Evolutionary conservation across 495 filamentous ascomycete genomes (phyloP).

Genomic region (Cairneyella variabilis): DNA sequence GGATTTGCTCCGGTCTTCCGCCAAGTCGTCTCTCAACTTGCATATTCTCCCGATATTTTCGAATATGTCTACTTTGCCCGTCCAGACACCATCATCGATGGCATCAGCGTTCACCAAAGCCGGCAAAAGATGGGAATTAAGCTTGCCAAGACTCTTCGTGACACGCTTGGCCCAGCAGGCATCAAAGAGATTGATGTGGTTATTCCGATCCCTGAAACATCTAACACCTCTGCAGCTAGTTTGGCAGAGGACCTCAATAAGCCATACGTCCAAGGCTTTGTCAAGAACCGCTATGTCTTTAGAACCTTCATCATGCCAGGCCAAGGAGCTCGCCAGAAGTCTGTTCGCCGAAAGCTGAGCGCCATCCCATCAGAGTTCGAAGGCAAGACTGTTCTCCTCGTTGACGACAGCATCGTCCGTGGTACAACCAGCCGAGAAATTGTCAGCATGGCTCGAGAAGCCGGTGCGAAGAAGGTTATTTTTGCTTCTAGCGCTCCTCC

Average conservation of each 20-base stretch:
- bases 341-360: slow-evolving; percentile 73
- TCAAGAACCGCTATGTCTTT: slow-evolving; percentile 96
- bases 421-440: slow-evolving; percentile 92
- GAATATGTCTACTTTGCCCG: slow-evolving; percentile 87
- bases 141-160: slow-evolving; percentile 73
- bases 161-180: slow-evolving; percentile 66
- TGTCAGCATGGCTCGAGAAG: slow-evolving; percentile 88
- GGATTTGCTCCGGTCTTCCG: slow-evolving; percentile 69
- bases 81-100: slow-evolving; percentile 88
- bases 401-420: slow-evolving; percentile 92
- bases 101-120: slow-evolving; percentile 84
- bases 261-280: slow-evolving; percentile 79
- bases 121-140: slow-evolving; percentile 90
- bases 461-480: slow-evolving; percentile 84
- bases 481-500: slow-evolving; percentile 86
- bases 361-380: slow-evolving; percentile 86
- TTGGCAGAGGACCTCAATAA: slow-evolving; percentile 75
- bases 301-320: slow-evolving; percentile 95
- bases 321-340: slow-evolving; percentile 78
- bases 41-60: slow-evolving; percentile 91
- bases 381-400: slow-evolving; percentile 76
- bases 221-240: slow-evolving; percentile 77
- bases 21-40: slow-evolving; percentile 67
- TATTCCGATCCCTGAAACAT: slow-evolving; percentile 85
- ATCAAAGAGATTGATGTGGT: slow-evolving; percentile 87